Percentiles rank a stretch among this genome's conserved stretches.
Conservation (phyloP, 129 eudicot genomes). For the Apium graveolens region DNA sequence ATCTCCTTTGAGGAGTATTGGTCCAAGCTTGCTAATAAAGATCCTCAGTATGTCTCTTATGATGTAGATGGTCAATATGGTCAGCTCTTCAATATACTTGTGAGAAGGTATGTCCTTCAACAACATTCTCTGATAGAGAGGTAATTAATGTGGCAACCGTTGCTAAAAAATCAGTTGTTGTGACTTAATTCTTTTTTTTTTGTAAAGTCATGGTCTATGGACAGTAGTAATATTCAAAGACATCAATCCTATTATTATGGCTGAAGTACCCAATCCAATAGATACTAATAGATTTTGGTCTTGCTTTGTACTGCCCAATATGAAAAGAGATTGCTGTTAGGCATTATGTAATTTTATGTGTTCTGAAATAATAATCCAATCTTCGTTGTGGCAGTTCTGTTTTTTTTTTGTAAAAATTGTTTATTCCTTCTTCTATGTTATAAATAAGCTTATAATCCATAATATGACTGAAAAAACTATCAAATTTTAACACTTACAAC, state of each 20-base stretch:
- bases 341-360: neutral
- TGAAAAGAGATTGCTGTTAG: neutral
- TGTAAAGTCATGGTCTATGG: neutral
- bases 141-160: neutral
- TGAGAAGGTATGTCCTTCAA: slow-evolving; percentile 45
- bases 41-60: slow-evolving; percentile 65
- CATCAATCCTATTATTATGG: neutral
- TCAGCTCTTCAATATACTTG: slow-evolving; percentile 66
- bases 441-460: neutral
- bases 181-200: neutral
- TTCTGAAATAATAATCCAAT: neutral
- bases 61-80: slow-evolving; percentile 74
- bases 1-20: slow-evolving; percentile 67
- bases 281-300: neutral
- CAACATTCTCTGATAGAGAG: neutral
- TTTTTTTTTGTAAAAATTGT: neutral
- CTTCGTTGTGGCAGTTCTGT: neutral
- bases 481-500: neutral
- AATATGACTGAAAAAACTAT: neutral
- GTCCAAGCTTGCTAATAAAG: slow-evolving; percentile 50
- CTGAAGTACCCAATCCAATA: neutral
- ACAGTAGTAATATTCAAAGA: neutral
- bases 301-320: neutral
- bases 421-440: neutral
- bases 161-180: neutral